Evolutionary conservation across 106 monocot genomes (phyloP), one percentile per base, ranked within the genome.

Genomic region (Gastrodia elata): DNA sequence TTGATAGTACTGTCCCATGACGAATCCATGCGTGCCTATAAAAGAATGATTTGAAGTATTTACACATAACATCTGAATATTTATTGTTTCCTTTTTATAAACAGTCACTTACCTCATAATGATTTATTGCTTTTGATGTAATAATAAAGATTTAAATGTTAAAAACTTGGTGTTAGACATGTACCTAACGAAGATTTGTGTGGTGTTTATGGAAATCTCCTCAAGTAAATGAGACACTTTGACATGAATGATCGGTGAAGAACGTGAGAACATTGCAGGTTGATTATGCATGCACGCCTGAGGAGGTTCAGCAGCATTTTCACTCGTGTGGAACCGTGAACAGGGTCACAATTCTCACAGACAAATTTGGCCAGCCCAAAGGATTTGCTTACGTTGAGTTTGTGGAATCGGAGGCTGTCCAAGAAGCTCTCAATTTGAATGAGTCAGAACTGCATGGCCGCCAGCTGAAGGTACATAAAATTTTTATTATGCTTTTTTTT

Each of bases 241-340:
- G n/a, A n/a, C n/a, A n/a, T n/a, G n/a, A n/a, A n/a, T n/a, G n/a
- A n/a, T n/a, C n/a, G n/a, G n/a, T n/a, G n/a, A n/a, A n/a, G 57
- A 30, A n/a, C 18, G 32, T 32, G 1, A 25, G 25, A 22, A 38
- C n/a, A n/a, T 42, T 80, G 57, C 76, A 95, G 91, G 94, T 95
- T 43, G 89, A 96, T 72, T 92, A 96, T 71, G 71, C 95, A n/a
- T 96, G 92, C 75, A 90, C 95, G 10, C 95, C 95, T 16, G 95
- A 96, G 67, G 95, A 96, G 81, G 95, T 96, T 65, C 95, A 96
- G 77, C 91, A 96, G 79, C 95, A 96, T 76, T 94, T 95, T 79
- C 86, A 88, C 22, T 77, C 93, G 13, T 90, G 90, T 80, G 90
- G 92, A 74, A 97, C 90, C 1, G 90, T 90, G 13, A 93, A 97